These are phyloP conservation scores for Kodamaea kaohsiungensis DNA, from an alignment of 805 yeast genomes.

Conservation along the genomic window DNA sequence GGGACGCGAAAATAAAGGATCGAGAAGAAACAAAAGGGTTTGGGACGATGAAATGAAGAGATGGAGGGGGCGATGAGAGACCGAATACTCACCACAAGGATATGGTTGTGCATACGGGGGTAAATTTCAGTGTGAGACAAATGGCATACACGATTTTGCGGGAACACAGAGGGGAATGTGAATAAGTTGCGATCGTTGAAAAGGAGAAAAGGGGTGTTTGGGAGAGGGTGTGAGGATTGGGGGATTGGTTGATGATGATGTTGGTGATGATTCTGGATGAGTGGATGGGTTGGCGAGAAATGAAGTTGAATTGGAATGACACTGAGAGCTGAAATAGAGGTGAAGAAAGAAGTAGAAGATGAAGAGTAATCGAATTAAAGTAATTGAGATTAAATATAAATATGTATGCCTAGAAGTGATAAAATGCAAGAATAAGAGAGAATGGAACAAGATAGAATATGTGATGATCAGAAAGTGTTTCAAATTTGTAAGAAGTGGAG, in stretches of 20 bases:
- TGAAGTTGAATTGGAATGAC: too few species aligned
- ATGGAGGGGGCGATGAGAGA: background rate
- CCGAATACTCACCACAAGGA: background rate
- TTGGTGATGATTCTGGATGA: background rate
- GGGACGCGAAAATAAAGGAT: background rate
- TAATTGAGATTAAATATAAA: background rate
- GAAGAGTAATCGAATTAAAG: too few species aligned
- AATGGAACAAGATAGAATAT: too few species aligned
- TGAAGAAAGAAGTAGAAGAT: too few species aligned
- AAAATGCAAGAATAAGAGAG: too few species aligned
- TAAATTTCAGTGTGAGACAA: constrained; percentile 1
- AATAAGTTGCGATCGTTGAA: background rate
- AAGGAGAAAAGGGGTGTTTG: background rate
- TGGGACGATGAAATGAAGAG: background rate
- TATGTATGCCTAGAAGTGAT: too few species aligned
- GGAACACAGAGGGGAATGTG: constrained; percentile 3
- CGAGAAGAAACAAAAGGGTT: background rate
- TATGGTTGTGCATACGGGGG: background rate
- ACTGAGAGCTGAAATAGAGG: too few species aligned
- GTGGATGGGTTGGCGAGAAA: too few species aligned
- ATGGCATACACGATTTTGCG: background rate
- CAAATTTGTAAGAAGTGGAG: too few species aligned
- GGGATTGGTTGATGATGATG: background rate
- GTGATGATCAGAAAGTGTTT: too few species aligned
- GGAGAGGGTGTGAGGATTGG: background rate